Conservation (phyloP, 2,329 filamentous ascomycete genomes). For the Bipolaris zeicola region DNA sequence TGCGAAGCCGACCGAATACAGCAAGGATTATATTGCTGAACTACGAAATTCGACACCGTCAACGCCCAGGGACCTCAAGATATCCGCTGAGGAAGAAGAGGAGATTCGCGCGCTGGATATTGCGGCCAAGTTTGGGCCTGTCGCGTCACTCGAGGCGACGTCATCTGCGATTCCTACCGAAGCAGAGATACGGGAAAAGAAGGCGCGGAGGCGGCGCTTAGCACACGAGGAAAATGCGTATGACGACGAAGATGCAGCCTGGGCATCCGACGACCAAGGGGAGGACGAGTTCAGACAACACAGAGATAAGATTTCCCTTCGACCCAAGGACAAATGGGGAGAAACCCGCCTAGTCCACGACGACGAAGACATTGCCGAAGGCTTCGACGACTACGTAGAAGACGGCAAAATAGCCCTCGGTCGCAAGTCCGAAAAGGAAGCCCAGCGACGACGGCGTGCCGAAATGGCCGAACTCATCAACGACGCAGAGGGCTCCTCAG, state of each 20-base stretch:
- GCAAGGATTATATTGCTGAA: conserved; percentile 82
- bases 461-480: conserved; percentile 86
- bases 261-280: conserved; percentile 48
- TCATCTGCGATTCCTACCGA: conserved; percentile 72
- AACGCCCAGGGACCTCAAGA: conserved; percentile 69
- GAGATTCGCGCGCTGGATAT: conserved; percentile 55
- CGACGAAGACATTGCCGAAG: conserved; percentile 91
- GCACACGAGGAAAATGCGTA: conserved; percentile 71
- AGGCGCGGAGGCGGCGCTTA: conserved; percentile 81
- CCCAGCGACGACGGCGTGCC: conserved; percentile 66
- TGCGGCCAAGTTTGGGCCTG: conserved; percentile 62
- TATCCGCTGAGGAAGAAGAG: conserved; percentile 48
- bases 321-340: conserved; percentile 65
- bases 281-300: conserved; percentile 48
- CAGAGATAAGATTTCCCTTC: conserved; percentile 54
- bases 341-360: conserved; percentile 78
- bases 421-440: conserved; percentile 76
- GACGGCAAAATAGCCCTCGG: conserved; percentile 81
- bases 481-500: conserved; percentile 72
- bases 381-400: conserved; percentile 89
- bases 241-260: conserved; percentile 54
- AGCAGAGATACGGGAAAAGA: conserved; percentile 87
- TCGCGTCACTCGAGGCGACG: conserved; percentile 47
- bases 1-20: conserved; percentile 69
- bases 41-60: conserved; percentile 84